A percentile compares a stretch with the other conserved stretches of the same genome.
phyloP scores from a whole-genome alignment of 352 stramenopile species.

The Globisporangium ultimum region DNA sequence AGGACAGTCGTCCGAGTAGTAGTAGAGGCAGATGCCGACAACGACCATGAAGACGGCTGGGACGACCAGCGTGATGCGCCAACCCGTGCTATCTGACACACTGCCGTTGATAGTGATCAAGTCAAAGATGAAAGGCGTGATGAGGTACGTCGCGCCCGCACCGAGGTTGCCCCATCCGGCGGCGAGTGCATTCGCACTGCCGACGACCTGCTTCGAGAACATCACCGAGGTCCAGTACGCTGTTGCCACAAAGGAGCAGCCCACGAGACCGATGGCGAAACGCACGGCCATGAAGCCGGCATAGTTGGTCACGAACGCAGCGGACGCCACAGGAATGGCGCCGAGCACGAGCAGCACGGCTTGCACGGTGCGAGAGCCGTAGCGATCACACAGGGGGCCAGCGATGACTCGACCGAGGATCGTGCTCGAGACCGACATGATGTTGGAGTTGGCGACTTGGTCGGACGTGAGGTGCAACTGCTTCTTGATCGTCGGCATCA shows the following conservation, averaged over 20 bases:
- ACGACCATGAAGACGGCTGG: slow-evolving; percentile 84
- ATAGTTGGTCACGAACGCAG: slow-evolving; percentile 79
- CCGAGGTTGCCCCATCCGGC: slow-evolving; percentile 94
- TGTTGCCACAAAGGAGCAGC: slow-evolving; percentile 91
- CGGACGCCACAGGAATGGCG: slow-evolving; percentile 82
- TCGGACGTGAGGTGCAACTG: slow-evolving; percentile 78
- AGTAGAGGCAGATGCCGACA: slow-evolving; percentile 63
- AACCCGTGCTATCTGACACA: slow-evolving; percentile 76
- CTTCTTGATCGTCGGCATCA: slow-evolving; percentile 90
- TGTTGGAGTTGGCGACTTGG: slow-evolving; percentile 91
- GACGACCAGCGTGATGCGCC: slow-evolving; percentile 88
- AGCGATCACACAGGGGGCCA: slow-evolving; percentile 91
- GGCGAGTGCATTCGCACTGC: slow-evolving; percentile 90
- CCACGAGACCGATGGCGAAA: slow-evolving; percentile 94
- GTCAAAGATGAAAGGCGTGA: slow-evolving; percentile 88
- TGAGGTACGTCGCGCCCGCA: slow-evolving; percentile 82
- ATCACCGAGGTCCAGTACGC: slow-evolving; percentile 93
- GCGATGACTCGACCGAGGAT: slow-evolving; percentile 89
- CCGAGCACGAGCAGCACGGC: slow-evolving; percentile 68
- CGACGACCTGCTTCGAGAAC: slow-evolving; percentile 92
- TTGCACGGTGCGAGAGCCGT: slow-evolving; percentile 85
- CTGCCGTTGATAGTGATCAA: slow-evolving; percentile 60
- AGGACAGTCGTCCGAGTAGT: slow-evolving; percentile 88
- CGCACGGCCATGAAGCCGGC: slow-evolving; percentile 74
- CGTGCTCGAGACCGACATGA: slow-evolving; percentile 84